Base-by-base conservation (phyloP, 1,284 basidiomycete species). In the Rhodotorula sp. region DNA sequence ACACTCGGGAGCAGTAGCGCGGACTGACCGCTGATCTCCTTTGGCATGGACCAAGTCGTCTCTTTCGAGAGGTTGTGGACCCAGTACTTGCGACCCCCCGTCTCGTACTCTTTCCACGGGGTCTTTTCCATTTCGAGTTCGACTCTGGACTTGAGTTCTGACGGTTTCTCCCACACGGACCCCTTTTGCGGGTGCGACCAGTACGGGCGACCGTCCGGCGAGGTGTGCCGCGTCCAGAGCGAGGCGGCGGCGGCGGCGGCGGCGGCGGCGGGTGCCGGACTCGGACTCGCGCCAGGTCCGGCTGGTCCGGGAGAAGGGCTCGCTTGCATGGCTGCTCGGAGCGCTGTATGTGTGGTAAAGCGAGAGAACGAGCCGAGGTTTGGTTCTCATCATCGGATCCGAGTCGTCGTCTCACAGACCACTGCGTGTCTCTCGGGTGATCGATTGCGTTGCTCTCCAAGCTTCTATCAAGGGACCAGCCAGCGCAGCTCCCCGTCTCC, bases 11-110 rank as follows among this genome's bases (percentile, higher is more conserved):
- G 34, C 26, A 49, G 43, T n/a, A 55, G 43, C 12, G 45, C 50
- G n/a, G 43, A 70, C 78, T 89, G 89, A 79, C 92, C 90, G 31
- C 89, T 82, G 43, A 97, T 86, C 78, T 95, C 93, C 66, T 91
- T 88, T 28, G 94, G 94, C 86, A 95, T 90, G 73, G 94, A 91
- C 94, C 94, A 97, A 84, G 94, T 93, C n/a, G 91, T 93, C 79
- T 91, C 89, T 76, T 91, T 92, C 26, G 87, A 85, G 62, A 90
- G 61, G 16, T 47, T 61, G 64, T 79, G 70, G 34, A 77, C 73
- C 74, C 77, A 80, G 67, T 80, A 80, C 64, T 74, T 76, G 18
- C 77, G 67, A 3, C 72, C 72, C 14, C 65, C 65, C 3, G 69
- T 67, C 52, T 71, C 69, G 64, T 74, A 74, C 68, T 79, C 76